A percentile compares a stretch with the other conserved stretches of the same genome.
These are phyloP conservation scores for Penicillium antarcticum DNA, from an alignment of 495 filamentous ascomycete species.

Conservation along the genomic window DNA sequence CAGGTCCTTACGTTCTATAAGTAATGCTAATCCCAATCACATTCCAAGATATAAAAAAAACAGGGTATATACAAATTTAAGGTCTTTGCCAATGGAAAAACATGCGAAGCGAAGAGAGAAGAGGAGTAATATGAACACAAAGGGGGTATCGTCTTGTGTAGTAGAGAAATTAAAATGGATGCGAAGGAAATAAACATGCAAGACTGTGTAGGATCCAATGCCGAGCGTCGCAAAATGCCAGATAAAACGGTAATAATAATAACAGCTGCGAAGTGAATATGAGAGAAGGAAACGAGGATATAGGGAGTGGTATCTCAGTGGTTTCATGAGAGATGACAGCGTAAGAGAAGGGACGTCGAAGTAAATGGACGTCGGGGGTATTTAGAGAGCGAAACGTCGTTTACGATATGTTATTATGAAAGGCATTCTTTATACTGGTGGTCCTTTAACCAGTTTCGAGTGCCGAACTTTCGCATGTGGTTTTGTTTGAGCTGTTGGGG, in stretches of 20 bases:
- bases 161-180: background rate
- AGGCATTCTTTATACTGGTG: background rate
- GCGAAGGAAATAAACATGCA: conserved; percentile 1
- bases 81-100: background rate
- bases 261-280: background rate
- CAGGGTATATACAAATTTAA: conserved; percentile 3
- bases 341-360: background rate
- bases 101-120: background rate
- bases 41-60: background rate
- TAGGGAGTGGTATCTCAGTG: conserved; percentile 1
- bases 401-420: background rate
- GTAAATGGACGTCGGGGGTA: conserved; percentile 1
- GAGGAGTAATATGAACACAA: background rate
- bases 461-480: conserved; percentile 3
- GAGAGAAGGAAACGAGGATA: background rate
- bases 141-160: background rate
- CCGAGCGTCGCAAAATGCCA: background rate
- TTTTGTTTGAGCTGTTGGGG: background rate
- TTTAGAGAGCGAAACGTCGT: background rate
- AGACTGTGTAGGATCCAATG: conserved; percentile 1
- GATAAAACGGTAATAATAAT: background rate
- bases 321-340: background rate
- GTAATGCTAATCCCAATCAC: background rate
- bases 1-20: no score
- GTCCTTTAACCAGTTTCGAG: conserved; percentile 14